Percentiles rank a stretch among this genome's conserved stretches.
Evolutionary conservation across 2,329 filamentous ascomycete species (phyloP).

Genomic region (Aureobasidium sp.): DNA sequence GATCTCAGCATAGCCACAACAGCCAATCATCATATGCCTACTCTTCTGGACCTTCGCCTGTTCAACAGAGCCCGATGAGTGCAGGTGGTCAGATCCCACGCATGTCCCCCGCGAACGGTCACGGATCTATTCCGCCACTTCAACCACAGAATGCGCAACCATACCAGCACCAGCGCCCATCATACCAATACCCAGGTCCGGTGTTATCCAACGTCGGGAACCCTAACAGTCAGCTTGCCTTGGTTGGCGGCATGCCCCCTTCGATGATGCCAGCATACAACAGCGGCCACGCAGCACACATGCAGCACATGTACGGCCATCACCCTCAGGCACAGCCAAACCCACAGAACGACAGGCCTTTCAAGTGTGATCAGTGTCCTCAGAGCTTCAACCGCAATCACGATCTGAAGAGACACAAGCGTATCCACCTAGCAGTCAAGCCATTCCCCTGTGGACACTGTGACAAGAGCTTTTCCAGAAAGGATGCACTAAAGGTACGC

Average conservation of each 20-base stretch:
- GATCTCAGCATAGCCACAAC: constrained; percentile 46
- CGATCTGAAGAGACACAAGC: constrained; percentile 90
- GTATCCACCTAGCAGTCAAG: constrained; percentile 91
- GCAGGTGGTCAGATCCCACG: constrained; percentile 39
- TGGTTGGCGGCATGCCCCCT: constrained; percentile 55
- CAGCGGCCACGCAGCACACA: constrained; percentile 54
- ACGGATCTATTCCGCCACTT: constrained; percentile 38
- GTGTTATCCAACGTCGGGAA: constrained; percentile 75
- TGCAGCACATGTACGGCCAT: constrained; percentile 55
- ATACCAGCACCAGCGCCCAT: constrained; percentile 43
- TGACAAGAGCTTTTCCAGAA: constrained; percentile 93
- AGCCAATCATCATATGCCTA: constrained; percentile 44
- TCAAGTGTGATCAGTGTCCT: constrained; percentile 87
- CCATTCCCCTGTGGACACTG: constrained; percentile 88
- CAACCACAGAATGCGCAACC: constrained; percentile 44
- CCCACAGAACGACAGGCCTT: constrained; percentile 70
- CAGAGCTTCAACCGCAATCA: constrained; percentile 96
- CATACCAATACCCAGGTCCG: constrained; percentile 52
- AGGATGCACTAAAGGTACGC: constrained; percentile 91
- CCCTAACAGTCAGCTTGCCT: constrained; percentile 62
- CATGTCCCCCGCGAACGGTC: constrained; percentile 47
- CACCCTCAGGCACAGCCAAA: constrained; percentile 46
- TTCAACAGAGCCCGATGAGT: constrained; percentile 45
- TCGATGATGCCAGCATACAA: constrained; percentile 54
- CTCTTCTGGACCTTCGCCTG: constrained; percentile 42